Evolutionary conservation across 2,329 filamentous ascomycete genomes (phyloP), one percentile per base, ranked within the genome.

Genomic region (Pseudogymnoascus sp.): DNA sequence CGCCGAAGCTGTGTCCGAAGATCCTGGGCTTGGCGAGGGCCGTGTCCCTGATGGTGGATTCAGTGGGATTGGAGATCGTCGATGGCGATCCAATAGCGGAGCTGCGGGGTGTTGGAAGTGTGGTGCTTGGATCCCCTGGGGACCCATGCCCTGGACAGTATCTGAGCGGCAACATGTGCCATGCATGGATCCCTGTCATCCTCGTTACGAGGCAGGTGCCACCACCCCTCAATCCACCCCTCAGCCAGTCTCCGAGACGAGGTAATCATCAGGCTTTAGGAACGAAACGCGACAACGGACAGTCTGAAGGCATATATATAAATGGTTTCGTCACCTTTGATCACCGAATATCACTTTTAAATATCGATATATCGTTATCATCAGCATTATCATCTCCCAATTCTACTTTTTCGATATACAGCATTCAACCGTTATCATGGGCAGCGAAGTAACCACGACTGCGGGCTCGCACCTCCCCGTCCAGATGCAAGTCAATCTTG

Each of bases 401-500:
- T 24, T 24, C 19, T 24, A 42, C 40, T 7, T 47, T 24, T 47
- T 24, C 42, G 19, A 47, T 47, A 47, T 24, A 47, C 19, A 47
- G 11, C 19, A 47, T 47, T 24, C 42, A 47, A 47, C 42, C 42
- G 42, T 14, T 14, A 47, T 47, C 13, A 47, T 47, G 42, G 42
- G 42, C 19, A 21, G 19, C 42, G 5, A 47, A 24, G 19, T 14
- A 14, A 24, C 8, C 6, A 6, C 4, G 3, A 16, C 11, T 13
- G 42, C 19, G 21, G 42, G 11, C 42, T 47, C 42, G 1, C 42
- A 47, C 42, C 42, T 47, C 2, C 42, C 42, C 21, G 40, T 61
- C 61, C 64, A 74, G 40, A 72, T 72, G 24, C 68, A 72, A 35
- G 68, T 75, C 4, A 71, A 67, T 14, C 67, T 74, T 0, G 66